These are phyloP conservation scores for Claviceps sp. DNA, from an alignment of 2,329 filamentous ascomycete genomes.

Conservation along the genomic window DNA sequence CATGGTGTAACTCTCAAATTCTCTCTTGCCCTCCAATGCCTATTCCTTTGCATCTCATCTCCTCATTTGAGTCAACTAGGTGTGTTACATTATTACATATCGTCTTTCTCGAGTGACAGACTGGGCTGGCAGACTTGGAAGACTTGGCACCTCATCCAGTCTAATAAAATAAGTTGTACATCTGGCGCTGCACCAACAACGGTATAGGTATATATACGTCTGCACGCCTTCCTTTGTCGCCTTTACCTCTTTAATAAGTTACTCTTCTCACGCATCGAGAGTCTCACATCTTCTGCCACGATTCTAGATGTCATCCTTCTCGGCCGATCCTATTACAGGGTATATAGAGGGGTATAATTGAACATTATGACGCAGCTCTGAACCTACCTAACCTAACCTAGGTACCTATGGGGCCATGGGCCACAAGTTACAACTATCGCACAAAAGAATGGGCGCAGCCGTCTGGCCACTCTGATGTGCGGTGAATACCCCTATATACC, in stretches of 20 bases:
- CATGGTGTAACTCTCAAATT: neutral
- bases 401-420: no score
- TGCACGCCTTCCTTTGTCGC: conserved; percentile 4
- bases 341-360: no score
- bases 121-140: neutral
- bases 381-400: no score
- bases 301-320: no score
- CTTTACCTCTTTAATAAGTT: neutral
- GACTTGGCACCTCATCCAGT: neutral
- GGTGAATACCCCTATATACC: no score
- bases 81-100: no score
- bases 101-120: neutral
- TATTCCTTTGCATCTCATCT: neutral
- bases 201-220: conserved; percentile 1
- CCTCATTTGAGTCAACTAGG: neutral
- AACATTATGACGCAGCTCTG: no score
- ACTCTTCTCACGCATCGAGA: conserved; percentile 3
- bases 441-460: no score
- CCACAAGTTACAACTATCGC: no score
- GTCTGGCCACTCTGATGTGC: no score
- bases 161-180: neutral
- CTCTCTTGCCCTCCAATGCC: neutral
- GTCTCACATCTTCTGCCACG: conserved; percentile 13
- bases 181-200: neutral
- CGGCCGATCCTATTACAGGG: no score